phyloP scores from a whole-genome alignment of 2,329 filamentous ascomycete genomes.

The Microdochium paspali region DNA sequence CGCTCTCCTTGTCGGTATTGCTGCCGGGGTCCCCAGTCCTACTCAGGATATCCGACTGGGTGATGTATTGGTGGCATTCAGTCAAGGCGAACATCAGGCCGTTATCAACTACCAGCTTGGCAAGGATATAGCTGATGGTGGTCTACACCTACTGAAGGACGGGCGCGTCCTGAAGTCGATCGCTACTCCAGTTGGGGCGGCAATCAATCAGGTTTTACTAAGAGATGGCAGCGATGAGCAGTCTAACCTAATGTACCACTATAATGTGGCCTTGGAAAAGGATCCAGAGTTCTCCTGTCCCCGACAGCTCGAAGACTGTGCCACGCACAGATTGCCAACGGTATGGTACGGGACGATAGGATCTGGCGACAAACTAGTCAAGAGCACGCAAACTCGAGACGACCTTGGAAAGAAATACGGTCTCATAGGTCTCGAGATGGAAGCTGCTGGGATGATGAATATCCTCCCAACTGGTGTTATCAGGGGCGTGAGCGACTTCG shows the following conservation, averaged over 20 bases:
- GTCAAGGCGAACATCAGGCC: neutral
- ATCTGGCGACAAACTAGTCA: slow-evolving; percentile 15
- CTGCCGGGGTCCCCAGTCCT: slow-evolving; percentile 13
- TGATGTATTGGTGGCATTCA: neutral
- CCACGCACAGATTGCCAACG: too few relatives aligned
- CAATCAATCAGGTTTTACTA: neutral
- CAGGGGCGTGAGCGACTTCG: slow-evolving; percentile 24
- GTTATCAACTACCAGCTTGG: slow-evolving; percentile 1
- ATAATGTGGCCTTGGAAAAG: neutral
- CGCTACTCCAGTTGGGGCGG: slow-evolving; percentile 6
- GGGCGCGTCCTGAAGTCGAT: slow-evolving; percentile 3
- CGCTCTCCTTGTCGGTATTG: slow-evolving; percentile 18
- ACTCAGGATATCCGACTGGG: neutral
- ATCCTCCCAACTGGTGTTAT: slow-evolving; percentile 17
- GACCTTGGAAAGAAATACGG: slow-evolving; percentile 8
- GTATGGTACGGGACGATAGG: neutral
- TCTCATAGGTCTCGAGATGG: slow-evolving; percentile 22
- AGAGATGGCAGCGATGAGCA: slow-evolving; percentile 2
- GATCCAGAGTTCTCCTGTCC: neutral
- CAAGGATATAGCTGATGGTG: slow-evolving; percentile 3
- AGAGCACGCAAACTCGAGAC: slow-evolving; percentile 16
- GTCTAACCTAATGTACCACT: slow-evolving; percentile 1
- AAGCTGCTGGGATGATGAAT: slow-evolving; percentile 20
- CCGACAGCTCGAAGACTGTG: neutral
- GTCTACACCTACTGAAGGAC: neutral